phyloP scores from a whole-genome alignment of 192 early-diverging fungal genomes.

The Coemansia erecta region DNA sequence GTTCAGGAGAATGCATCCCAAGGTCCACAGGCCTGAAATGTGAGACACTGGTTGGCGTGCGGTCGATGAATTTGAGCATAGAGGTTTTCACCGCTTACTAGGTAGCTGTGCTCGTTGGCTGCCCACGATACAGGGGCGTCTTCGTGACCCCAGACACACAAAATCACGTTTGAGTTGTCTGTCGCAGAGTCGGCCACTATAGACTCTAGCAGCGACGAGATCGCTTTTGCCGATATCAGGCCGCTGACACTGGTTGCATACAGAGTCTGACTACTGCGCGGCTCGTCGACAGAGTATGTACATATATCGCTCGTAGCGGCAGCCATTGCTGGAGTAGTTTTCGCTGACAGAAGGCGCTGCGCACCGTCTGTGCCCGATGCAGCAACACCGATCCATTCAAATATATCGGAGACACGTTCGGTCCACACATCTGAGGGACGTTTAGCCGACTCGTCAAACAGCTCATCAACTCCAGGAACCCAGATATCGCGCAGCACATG shows the following conservation, averaged over 20 bases:
- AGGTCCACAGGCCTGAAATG: conserved; percentile 45
- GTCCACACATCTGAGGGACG: conserved; percentile 20
- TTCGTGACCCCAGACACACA: conserved; percentile 50
- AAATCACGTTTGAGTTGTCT: neutral
- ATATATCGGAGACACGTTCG: conserved; percentile 28
- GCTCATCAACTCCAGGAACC: conserved; percentile 12
- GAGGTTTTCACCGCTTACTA: conserved; percentile 42
- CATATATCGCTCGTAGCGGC: conserved; percentile 2
- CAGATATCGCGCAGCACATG: neutral
- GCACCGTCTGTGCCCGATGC: conserved; percentile 5
- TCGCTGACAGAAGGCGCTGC: neutral
- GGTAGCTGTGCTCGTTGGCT: conserved; percentile 27
- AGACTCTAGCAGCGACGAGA: conserved; percentile 3
- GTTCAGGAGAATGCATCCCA: conserved; percentile 43
- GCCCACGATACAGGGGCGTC: conserved; percentile 43
- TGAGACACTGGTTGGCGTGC: conserved; percentile 11
- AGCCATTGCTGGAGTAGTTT: neutral
- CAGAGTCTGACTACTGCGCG: neutral
- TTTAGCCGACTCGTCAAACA: neutral
- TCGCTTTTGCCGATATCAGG: conserved; percentile 31
- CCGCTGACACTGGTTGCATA: conserved; percentile 16
- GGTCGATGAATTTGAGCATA: conserved; percentile 31
- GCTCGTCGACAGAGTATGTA: conserved; percentile 19
- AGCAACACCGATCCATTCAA: conserved; percentile 45
- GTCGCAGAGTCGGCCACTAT: neutral